A percentile compares a stretch with the other conserved stretches of the same genome.
Conservation (phyloP, 148 eudicot species). For the Cornus suecica region DNA sequence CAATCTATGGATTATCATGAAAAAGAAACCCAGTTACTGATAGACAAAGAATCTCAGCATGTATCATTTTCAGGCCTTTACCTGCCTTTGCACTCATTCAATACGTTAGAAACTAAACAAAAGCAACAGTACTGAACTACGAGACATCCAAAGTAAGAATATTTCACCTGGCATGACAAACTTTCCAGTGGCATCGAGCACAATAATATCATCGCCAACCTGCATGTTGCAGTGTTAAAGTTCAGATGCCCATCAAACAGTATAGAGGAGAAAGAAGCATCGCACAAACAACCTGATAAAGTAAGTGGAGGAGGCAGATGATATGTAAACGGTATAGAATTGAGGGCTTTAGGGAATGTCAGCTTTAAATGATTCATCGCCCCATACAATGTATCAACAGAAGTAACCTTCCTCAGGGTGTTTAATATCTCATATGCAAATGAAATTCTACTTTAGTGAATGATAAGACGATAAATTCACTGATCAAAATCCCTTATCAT, state of each 20-base stretch:
- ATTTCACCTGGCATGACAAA: conserved; percentile 93
- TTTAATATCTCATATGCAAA: background rate
- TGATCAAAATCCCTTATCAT: background rate
- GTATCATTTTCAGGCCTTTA: background rate
- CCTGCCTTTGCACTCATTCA: background rate
- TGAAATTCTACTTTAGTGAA: background rate
- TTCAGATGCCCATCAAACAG: background rate
- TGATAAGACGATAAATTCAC: background rate
- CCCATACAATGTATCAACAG: background rate
- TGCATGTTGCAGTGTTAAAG: conserved; percentile 19
- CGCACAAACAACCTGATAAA: background rate
- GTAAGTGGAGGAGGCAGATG: background rate
- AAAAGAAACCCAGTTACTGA: too few relatives aligned
- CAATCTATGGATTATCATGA: too few relatives aligned
- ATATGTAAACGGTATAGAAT: too few relatives aligned
- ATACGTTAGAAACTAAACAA: background rate
- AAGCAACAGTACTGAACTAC: background rate
- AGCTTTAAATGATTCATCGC: too few relatives aligned
- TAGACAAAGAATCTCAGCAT: background rate
- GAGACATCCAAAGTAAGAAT: background rate
- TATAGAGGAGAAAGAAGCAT: background rate
- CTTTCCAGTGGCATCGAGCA: conserved; percentile 91
- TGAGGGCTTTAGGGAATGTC: too few relatives aligned
- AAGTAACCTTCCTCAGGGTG: background rate
- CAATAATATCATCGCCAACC: conserved; percentile 77